A percentile compares a stretch with the other conserved stretches of the same genome.
Conservation (phyloP, 495 filamentous ascomycete genomes). For the Aspergillus ostianus region DNA sequence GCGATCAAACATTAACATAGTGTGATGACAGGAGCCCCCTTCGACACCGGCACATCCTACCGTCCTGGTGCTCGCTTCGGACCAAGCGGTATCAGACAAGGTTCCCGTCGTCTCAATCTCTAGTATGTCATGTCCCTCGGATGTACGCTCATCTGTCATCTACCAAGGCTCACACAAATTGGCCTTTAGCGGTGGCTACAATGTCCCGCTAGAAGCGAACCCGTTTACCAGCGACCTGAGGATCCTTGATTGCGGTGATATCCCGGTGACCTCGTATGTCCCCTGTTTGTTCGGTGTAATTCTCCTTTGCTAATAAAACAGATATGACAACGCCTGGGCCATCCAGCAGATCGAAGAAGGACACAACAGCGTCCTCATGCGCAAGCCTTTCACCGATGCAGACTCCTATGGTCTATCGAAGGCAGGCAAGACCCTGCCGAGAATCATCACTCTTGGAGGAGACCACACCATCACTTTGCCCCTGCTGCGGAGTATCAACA, state of each 20-base stretch:
- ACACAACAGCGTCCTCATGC: conserved; percentile 54
- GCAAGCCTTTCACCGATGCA: conserved; percentile 44
- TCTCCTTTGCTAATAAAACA: conserved; percentile 13
- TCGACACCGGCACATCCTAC: conserved; percentile 70
- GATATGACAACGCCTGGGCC: conserved; percentile 70
- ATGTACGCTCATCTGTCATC: conserved; percentile 5
- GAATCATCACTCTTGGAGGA: conserved; percentile 67
- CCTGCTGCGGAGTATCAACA: conserved; percentile 62
- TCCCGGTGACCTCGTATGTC: conserved; percentile 64
- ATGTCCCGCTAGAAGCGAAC: conserved; percentile 58
- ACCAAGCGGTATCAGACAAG: conserved; percentile 77
- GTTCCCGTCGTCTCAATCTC: conserved; percentile 67
- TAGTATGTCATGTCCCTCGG: conserved; percentile 48
- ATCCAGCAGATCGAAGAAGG: conserved; percentile 72
- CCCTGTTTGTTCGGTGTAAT: neutral
- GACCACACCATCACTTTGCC: conserved; percentile 66
- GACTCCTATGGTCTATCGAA: conserved; percentile 49
- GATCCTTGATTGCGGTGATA: conserved; percentile 75
- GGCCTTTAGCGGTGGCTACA: conserved; percentile 60
- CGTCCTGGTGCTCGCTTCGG: conserved; percentile 83
- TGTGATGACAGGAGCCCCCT: conserved; percentile 50
- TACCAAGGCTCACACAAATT: conserved; percentile 52
- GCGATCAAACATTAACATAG: neutral
- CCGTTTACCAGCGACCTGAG: conserved; percentile 64
- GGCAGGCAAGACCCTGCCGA: conserved; percentile 55